A percentile compares a stretch with the other conserved stretches of the same genome.
These are phyloP conservation scores for Aschersonia sp. DNA, from an alignment of 2,329 filamentous ascomycete genomes.

Conservation along the genomic window DNA sequence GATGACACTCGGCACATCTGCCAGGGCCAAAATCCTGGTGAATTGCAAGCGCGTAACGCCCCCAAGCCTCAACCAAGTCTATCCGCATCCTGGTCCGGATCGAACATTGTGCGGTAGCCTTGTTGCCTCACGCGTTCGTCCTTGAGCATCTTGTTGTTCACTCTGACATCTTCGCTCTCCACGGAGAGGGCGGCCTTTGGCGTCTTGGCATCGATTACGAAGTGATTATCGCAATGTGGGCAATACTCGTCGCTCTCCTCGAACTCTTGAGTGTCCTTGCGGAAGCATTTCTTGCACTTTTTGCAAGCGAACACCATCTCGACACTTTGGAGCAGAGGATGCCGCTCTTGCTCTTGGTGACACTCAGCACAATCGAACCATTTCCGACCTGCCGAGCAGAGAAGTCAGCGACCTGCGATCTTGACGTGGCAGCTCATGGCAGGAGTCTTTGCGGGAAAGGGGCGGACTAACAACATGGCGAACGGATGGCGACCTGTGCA, in stretches of 20 bases:
- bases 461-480: constrained; percentile 67
- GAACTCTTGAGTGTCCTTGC: constrained; percentile 82
- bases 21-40: no score
- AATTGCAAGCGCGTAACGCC: no score
- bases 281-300: constrained; percentile 97
- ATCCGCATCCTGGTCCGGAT: constrained; percentile 60
- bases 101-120: constrained; percentile 53
- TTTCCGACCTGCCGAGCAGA: constrained; percentile 51
- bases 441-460: background rate
- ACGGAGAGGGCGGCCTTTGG: constrained; percentile 73
- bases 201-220: constrained; percentile 75
- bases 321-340: constrained; percentile 58
- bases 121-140: constrained; percentile 62
- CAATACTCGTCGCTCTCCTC: constrained; percentile 98
- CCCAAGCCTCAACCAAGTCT: constrained; percentile 51
- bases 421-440: no score
- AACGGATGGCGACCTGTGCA: constrained; percentile 90
- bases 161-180: constrained; percentile 78
- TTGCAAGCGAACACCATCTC: constrained; percentile 98
- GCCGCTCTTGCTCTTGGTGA: constrained; percentile 67
- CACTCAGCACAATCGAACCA: constrained; percentile 99
- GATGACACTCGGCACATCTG: no score
- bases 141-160: constrained; percentile 82
- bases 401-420: background rate
- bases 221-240: constrained; percentile 98